These are phyloP conservation scores for Penicillium egyptiacum DNA, from an alignment of 495 filamentous ascomycete genomes.

Conservation along the genomic window DNA sequence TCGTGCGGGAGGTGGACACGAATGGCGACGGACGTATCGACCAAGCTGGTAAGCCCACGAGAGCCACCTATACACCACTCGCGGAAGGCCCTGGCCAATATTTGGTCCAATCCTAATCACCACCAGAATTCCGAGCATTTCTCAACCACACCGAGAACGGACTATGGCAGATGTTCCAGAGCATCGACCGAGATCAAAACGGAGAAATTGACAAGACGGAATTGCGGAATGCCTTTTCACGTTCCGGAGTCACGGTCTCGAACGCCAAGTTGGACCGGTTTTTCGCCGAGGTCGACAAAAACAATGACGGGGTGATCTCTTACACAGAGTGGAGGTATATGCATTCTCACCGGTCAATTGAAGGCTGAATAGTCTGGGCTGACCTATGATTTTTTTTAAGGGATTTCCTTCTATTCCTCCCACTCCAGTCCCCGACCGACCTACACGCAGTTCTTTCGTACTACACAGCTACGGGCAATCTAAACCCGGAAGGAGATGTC, in stretches of 20 bases:
- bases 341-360: conserved; percentile 7
- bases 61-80: conserved; percentile 3
- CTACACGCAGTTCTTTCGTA: conserved; percentile 88
- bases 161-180: conserved; percentile 76
- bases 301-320: conserved; percentile 82
- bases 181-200: conserved; percentile 82
- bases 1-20: conserved; percentile 78
- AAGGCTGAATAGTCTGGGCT: not conserved
- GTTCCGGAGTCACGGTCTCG: conserved; percentile 76
- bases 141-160: conserved; percentile 83
- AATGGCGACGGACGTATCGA: conserved; percentile 87
- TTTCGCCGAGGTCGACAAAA: conserved; percentile 84
- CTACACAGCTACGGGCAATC: conserved; percentile 83
- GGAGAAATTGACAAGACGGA: conserved; percentile 87
- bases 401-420: conserved; percentile 94
- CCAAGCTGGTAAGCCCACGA: conserved; percentile 68
- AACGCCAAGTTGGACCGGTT: conserved; percentile 76
- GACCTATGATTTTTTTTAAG: conserved; percentile 48
- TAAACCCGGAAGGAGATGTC: conserved; percentile 94
- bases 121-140: conserved; percentile 81
- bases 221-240: conserved; percentile 71
- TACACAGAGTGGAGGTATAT: conserved; percentile 97
- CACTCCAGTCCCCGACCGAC: conserved; percentile 62
- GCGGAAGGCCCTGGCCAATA: conserved; percentile 13
- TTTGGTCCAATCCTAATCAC: conserved; percentile 26